Base-by-base conservation (phyloP, 2,329 filamentous ascomycete species). In the Canariomyces notabilis region DNA sequence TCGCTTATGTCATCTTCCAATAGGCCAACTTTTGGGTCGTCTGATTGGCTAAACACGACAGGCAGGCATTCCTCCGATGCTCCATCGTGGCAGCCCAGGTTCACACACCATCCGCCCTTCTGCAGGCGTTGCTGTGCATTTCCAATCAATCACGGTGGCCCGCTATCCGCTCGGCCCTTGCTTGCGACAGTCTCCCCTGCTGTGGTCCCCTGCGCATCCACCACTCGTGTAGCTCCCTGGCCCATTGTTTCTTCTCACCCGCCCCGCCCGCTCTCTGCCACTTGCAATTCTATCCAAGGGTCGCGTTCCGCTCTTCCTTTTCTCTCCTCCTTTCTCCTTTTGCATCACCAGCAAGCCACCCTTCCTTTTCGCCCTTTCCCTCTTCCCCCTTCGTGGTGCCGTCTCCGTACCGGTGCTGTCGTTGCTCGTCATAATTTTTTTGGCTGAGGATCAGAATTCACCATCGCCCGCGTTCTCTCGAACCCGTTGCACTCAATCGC, bases 291-390 rank as follows among this genome's bases (percentile, higher is more conserved):
- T 42, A 52, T 53, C 50, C 46, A 51, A 43, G 48, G 22, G 46
- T 5, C 33, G 26, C 38, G 18, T 57, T 63, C 58, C 52, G 47
- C 51, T 53, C 45, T 44, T 51, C 45, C 57, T 55, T 60, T 59
- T 59, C 59, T 57, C 57, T 58, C 51, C 53, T 51, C 54, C 47
- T 59, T 53, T 61, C 54, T 26, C 22, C 52, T 51, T 56, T 46
- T 33, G 43, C 55, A 52, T 52, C 57, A 49, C 53, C 53, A 58
- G 46, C 54, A 55, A 49, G 54, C 54, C 57, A 53, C 55, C 58
- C 57, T 61, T 61, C 57, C 58, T 60, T 60, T 60, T 63, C 57
- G 58, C 61, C 56, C 57, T 58, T 56, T 61, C 57, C 57, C 55
- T 58, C 58, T 59, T 62, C 57, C 61, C 56, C 49, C 47, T 60